phyloP scores from a whole-genome alignment of 169 alveolate genomes.

The Plasmodium gaboni region DNA sequence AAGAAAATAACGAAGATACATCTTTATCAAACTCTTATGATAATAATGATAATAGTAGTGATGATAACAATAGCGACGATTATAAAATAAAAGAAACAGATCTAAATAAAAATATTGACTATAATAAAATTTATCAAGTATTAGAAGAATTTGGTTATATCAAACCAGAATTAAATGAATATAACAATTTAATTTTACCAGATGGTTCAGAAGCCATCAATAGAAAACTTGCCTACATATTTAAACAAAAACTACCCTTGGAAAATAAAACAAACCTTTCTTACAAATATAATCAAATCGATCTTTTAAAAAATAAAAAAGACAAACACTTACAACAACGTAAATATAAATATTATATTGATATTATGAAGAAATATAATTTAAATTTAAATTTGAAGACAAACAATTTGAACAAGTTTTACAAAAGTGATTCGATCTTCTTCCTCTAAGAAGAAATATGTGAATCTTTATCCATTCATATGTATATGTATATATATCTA shows the following conservation, averaged over 20 bases:
- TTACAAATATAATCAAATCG: constrained; percentile 47
- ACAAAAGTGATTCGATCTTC: constrained; percentile 69
- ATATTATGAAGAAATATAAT: constrained; percentile 40
- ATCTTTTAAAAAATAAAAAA: constrained; percentile 40
- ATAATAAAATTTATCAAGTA: constrained; percentile 47
- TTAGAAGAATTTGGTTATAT: constrained; percentile 60
- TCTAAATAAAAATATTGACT: constrained; percentile 28
- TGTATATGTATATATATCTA: no score
- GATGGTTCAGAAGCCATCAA: constrained; percentile 91
- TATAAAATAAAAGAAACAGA: constrained; percentile 73
- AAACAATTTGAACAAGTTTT: constrained; percentile 59
- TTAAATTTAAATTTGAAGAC: constrained; percentile 70
- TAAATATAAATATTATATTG: constrained; percentile 43
- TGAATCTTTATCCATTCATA: not conserved
- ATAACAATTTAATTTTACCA: constrained; percentile 88
- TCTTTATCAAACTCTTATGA: not conserved
- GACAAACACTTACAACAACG: constrained; percentile 23
- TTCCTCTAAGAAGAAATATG: constrained; percentile 21
- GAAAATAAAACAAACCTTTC: constrained; percentile 27
- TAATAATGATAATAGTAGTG: not conserved
- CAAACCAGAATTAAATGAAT: constrained; percentile 79
- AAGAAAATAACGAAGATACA: not conserved
- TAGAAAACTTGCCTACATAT: constrained; percentile 87
- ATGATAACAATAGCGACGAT: constrained; percentile 30
- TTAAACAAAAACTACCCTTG: constrained; percentile 84